Base-by-base conservation (phyloP, 2,329 filamentous ascomycete species). In the Aplosporella prunicola region DNA sequence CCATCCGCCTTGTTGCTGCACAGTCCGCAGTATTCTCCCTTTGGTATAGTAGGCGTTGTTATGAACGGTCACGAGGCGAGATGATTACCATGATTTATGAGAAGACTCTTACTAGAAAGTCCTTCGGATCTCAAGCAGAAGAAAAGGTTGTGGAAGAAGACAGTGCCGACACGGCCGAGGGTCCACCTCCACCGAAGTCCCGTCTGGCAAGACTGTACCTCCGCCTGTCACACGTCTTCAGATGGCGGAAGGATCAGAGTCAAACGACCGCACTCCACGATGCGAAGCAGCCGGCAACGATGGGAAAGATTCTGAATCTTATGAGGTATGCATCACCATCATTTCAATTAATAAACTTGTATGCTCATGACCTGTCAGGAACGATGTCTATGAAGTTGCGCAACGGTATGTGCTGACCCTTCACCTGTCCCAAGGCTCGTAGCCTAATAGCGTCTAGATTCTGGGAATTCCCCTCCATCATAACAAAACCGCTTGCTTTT, bases 271-370 rank as follows among this genome's bases (percentile, higher is more conserved):
- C n/a, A n/a, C n/a, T n/a, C n/a, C n/a, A 56, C 56, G 39, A 43
- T 42, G 17, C 51, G 9, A 69, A 71, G 39, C 64, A 72, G 39
- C 74, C 81, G 2, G 85, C 87, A 0, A 86, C 83, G 0, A 89
- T 88, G 61, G 87, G 87, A 6, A 93, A 93, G 53, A 91, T 94
- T 35, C 72, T 94, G 43, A 94, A 93, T 49, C 61, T 94, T 2
- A 82, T 93, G 67, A 78, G 85, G 24, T 69, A 69, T 5, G 61
- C 35, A 9, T 9, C 9, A 9, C 16, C 5, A 13, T n/a, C 9
- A 15, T 9, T 13, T 33, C 17, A 23, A 15, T 4, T 2, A 16
- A 11, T 32, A 10, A 35, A 13, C n/a, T 7, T 9, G 23, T 6
- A 4, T 3, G 13, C 23, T 35, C 1, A 40, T 15, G 23, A n/a